Evolutionary conservation across 345 rosid species (phyloP).

Genomic region (Aquilaria yunnanensis): DNA sequence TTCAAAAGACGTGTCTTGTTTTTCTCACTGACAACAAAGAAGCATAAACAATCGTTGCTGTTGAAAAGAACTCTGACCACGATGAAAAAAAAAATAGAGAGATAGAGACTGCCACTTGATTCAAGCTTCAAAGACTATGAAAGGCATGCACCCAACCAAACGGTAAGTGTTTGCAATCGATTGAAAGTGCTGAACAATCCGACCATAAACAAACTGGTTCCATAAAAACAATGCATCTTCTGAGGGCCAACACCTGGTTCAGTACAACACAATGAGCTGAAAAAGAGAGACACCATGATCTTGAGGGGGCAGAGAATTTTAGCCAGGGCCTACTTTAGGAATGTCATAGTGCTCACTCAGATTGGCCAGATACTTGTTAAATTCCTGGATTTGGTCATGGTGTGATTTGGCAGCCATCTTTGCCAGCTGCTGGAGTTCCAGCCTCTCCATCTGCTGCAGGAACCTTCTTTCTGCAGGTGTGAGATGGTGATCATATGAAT

Average conservation of each 20-base stretch:
- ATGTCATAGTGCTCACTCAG: slow-evolving; percentile 73
- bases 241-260: neutral
- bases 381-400: slow-evolving; percentile 57
- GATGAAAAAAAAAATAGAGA: too few relatives aligned
- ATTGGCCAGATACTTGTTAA: slow-evolving; percentile 64
- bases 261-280: neutral
- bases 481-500: slow-evolving; percentile 27
- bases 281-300: neutral
- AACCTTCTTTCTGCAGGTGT: slow-evolving; percentile 55
- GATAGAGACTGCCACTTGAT: too few relatives aligned
- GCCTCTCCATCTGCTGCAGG: slow-evolving; percentile 45
- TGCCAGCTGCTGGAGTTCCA: slow-evolving; percentile 44
- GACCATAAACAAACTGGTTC: neutral
- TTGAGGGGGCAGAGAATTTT: slow-evolving; percentile 4
- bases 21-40: too few relatives aligned
- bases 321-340: slow-evolving; percentile 76
- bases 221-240: slow-evolving; percentile 1
- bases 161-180: neutral
- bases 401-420: slow-evolving; percentile 61
- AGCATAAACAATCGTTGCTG: too few relatives aligned
- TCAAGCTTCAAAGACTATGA: too few relatives aligned
- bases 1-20: too few relatives aligned
- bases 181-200: neutral
- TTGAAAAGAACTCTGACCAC: too few relatives aligned
- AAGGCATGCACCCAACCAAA: too few relatives aligned